Base-by-base conservation (phyloP, 1,139 yeast species). In the Protomyces macrosporus region DNA sequence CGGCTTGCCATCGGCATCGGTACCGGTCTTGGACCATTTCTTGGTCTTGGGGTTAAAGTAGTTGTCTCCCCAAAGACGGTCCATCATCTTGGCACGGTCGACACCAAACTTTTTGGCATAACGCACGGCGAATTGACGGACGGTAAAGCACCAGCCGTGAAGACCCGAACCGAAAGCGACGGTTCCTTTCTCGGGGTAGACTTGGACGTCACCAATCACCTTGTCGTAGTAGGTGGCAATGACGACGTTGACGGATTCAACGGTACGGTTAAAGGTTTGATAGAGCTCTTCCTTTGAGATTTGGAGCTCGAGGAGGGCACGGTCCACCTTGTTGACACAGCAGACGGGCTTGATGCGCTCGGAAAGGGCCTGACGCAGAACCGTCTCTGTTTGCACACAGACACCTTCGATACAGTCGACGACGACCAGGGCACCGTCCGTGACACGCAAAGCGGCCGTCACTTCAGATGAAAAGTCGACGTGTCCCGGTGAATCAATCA, bases 401-500 rank as follows among this genome's bases (percentile, higher is more conserved):
- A 93, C 98, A 90, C 98, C 98, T 82, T 93, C 98, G 78, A 93
- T 90, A 82, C 95, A 86, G 82, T 93, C 98, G 78, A 93, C 98
- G 75, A 93, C 98, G 75, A 93, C 98, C 78, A 93, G 86, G 77
- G 98, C 98, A 90, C 98, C 98, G 79, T 93, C 98, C 74, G 98
- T 93, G 76, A 93, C 98, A 85, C 98, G 93, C 79, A 93, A 87
- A 81, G 98, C 98, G 75, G 98, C 98, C 77, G 98, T 93, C 77
- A 93, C 98, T 83, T 93, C 98, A 75, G 98, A 93, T 71, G 98
- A 91, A 93, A 93, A 93, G 84, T 93, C 98, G 86, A 93, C 98
- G 98, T 93, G 98, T 88, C 98, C 98, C 82, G 98, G 98, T 74
- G 98, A 93, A 81, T 93, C 98, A 76, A 93, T 93, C 86, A 93